A percentile compares a stretch with the other conserved stretches of the same genome.
phyloP scores from a whole-genome alignment of 106 monocot species.

The Cymbidium sinense region DNA sequence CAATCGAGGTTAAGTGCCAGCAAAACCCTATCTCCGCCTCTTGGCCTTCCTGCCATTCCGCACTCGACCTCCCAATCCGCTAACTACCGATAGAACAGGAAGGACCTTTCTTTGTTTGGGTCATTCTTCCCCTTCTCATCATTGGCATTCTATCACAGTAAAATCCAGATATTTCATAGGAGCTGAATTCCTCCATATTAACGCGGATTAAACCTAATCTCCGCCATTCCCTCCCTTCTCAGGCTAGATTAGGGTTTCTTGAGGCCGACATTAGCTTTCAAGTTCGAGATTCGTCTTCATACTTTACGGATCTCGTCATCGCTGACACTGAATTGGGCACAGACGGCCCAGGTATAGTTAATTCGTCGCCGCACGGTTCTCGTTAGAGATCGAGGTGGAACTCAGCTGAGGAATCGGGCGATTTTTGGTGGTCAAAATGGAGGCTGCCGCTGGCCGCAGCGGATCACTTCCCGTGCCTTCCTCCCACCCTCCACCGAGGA shows the following conservation, averaged over 20 bases:
- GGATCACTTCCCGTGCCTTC: slow-evolving; percentile 28
- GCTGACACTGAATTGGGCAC: not conserved
- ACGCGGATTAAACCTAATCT: too few species aligned
- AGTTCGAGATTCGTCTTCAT: not conserved
- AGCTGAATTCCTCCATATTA: not conserved
- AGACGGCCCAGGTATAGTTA: not conserved
- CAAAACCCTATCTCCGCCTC: not conserved
- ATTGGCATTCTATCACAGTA: not conserved
- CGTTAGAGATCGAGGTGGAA: not conserved
- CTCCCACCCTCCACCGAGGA: slow-evolving; percentile 23
- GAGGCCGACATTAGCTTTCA: not conserved
- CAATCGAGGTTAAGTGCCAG: too few species aligned
- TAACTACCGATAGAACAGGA: not conserved
- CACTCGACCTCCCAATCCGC: too few species aligned
- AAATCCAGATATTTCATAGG: not conserved
- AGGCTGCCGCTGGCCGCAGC: slow-evolving; percentile 31
- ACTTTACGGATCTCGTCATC: not conserved
- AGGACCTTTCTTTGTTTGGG: not conserved
- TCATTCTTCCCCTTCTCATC: not conserved
- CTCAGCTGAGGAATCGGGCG: not conserved
- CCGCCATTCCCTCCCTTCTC: too few species aligned
- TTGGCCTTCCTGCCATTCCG: not conserved
- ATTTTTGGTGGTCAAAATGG: slow-evolving; percentile 18
- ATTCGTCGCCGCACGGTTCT: not conserved
- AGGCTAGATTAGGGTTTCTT: slow-evolving; percentile 2